phyloP scores from a whole-genome alignment of 331 rosid species.

The Pyracantha coccinea region DNA sequence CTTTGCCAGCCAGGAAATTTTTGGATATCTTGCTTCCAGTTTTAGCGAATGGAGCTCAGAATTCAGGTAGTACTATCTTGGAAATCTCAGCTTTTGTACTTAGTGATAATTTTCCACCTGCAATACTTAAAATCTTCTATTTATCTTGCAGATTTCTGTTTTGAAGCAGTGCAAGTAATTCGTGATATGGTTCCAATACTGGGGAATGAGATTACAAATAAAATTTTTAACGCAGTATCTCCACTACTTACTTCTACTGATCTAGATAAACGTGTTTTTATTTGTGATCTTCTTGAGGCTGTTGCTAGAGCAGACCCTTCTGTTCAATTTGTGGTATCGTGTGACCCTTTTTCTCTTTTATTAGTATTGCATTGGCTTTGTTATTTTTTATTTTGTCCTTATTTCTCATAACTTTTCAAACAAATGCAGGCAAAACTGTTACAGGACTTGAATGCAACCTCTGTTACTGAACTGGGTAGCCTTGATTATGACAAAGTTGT shows the following conservation, averaged over 20 bases:
- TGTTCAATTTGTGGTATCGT: conserved; percentile 49
- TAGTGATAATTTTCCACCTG: neutral
- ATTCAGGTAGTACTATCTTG: conserved; percentile 43
- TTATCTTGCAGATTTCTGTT: conserved; percentile 48
- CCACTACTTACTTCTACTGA: conserved; percentile 57
- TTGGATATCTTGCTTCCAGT: conserved; percentile 61
- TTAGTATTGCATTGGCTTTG: neutral
- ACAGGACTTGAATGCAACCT: conserved; percentile 64
- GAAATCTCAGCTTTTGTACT: conserved; percentile 1
- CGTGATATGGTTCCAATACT: conserved; percentile 50
- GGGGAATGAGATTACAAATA: conserved; percentile 43
- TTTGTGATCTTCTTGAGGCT: conserved; percentile 73
- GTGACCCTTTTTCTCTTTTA: conserved; percentile 7
- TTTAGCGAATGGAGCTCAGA: conserved; percentile 41
- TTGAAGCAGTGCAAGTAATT: conserved; percentile 55
- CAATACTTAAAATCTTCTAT: conserved; percentile 16
- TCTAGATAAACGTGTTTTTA: conserved; percentile 50
- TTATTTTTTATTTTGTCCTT: conserved; percentile 6
- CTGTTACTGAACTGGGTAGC: conserved; percentile 55
- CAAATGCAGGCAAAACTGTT: conserved; percentile 66
- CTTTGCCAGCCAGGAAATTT: conserved; percentile 49
- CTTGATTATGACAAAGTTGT: conserved; percentile 65
- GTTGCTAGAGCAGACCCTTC: conserved; percentile 61
- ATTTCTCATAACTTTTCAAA: neutral
- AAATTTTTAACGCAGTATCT: conserved; percentile 54